These are phyloP conservation scores for Cyclocybe cylindracea DNA, from an alignment of 768 basidiomycete genomes.

Conservation along the genomic window DNA sequence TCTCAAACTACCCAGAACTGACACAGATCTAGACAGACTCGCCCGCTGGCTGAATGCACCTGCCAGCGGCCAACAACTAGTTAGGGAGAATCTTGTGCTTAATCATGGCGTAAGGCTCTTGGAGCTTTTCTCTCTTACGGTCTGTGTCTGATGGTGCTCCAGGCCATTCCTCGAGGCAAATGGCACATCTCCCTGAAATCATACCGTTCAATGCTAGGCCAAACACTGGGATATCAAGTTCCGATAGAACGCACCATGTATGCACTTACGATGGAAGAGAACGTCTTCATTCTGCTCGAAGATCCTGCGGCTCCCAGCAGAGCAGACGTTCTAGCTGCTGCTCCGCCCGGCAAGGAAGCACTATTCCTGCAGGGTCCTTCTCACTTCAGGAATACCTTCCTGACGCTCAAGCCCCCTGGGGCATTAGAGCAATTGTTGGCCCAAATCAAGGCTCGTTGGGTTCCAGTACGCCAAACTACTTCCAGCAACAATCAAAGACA, in stretches of 20 bases:
- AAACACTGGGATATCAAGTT: constrained; percentile 49
- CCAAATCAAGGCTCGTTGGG: constrained; percentile 78
- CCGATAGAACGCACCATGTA: constrained; percentile 71
- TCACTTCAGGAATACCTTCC: constrained; percentile 79
- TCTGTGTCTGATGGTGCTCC: constrained; percentile 13
- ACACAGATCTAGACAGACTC: constrained; percentile 41
- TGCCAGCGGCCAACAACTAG: constrained; percentile 64
- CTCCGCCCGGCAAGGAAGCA: constrained; percentile 42
- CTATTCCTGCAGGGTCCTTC: constrained; percentile 46
- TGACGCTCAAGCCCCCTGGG: constrained; percentile 73
- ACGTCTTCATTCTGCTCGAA: constrained; percentile 78
- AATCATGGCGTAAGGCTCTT: constrained; percentile 62
- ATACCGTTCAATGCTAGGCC: constrained; percentile 72
- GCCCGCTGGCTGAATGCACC: constrained; percentile 88
- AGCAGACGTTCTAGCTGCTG: constrained; percentile 54
- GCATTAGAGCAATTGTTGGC: constrained; percentile 74
- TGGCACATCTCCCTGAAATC: constrained; percentile 75
- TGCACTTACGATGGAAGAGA: constrained; percentile 76
- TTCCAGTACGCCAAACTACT: constrained; percentile 57
- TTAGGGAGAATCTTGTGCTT: constrained; percentile 64
- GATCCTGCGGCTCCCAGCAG: constrained; percentile 73
- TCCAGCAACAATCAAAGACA: constrained; percentile 12
- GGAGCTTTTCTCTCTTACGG: constrained; percentile 6
- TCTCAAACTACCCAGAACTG: constrained; percentile 4
- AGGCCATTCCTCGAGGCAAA: constrained; percentile 63